Percentiles rank a stretch among this genome's conserved stretches.
Conservation (phyloP, 306 rosid species). For the Dalbergia oliveri region DNA sequence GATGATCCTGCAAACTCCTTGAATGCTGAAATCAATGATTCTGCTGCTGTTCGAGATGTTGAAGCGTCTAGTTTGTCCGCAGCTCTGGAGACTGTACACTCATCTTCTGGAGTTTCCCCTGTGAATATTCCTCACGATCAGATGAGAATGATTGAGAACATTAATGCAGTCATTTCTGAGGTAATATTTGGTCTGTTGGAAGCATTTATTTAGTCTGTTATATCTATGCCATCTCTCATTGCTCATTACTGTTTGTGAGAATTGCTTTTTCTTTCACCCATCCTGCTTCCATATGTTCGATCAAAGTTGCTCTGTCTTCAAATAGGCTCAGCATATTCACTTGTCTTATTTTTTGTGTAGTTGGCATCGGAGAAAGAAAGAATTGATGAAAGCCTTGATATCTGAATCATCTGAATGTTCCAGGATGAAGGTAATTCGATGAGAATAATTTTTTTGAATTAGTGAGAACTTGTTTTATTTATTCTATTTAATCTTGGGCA, state of each 20-base stretch:
- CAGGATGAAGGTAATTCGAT: conserved; percentile 74
- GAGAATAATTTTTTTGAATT: conserved; percentile 9
- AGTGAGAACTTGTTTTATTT: background rate
- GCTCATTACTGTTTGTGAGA: conserved; percentile 35
- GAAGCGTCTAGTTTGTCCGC: conserved; percentile 52
- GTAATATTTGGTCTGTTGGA: conserved; percentile 55
- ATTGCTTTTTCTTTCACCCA: conserved; percentile 12
- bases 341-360: conserved; percentile 59
- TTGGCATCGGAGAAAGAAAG: conserved; percentile 93
- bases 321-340: conserved; percentile 27
- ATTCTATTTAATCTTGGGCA: conserved; percentile 8
- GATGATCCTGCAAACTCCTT: conserved; percentile 54
- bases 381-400: conserved; percentile 74
- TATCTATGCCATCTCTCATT: background rate
- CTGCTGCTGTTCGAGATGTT: conserved; percentile 47
- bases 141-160: conserved; percentile 78
- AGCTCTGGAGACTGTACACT: conserved; percentile 53
- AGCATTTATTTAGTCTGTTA: background rate
- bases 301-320: conserved; percentile 20
- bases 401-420: conserved; percentile 82
- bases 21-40: conserved; percentile 54
- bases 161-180: conserved; percentile 84
- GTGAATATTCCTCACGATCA: conserved; percentile 83
- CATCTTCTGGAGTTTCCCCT: conserved; percentile 62
- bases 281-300: conserved; percentile 28